Percentiles rank a stretch among this genome's conserved stretches.
Conservation (phyloP, 1,284 basidiomycete species). For the Tylopilus sp. region DNA sequence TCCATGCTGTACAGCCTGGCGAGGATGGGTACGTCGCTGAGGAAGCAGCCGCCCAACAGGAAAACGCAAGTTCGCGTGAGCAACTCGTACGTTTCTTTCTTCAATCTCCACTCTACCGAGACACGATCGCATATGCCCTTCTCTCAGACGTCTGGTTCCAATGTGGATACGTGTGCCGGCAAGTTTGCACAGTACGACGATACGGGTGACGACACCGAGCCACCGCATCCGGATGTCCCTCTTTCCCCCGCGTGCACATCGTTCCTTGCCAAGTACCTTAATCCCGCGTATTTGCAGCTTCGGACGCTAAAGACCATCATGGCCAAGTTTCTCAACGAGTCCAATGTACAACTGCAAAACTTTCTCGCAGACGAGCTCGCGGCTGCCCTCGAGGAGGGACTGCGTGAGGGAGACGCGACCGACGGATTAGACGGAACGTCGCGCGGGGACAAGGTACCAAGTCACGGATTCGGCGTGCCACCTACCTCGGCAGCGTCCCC, state of each 20-base stretch:
- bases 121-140: neutral
- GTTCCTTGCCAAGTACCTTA: conserved; percentile 80
- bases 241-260: conserved; percentile 59
- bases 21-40: conserved; percentile 80
- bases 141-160: conserved; percentile 54
- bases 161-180: conserved; percentile 25
- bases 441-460: conserved; percentile 50
- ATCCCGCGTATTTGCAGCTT: conserved; percentile 84
- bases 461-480: conserved; percentile 55
- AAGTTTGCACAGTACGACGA: conserved; percentile 57
- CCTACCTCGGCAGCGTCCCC: conserved; percentile 43
- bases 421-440: conserved; percentile 59
- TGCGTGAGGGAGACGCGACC: conserved; percentile 60
- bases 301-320: conserved; percentile 80
- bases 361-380: conserved; percentile 75
- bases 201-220: conserved; percentile 31
- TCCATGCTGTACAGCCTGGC: conserved; percentile 86
- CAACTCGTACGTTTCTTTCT: conserved; percentile 58
- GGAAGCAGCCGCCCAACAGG: conserved; percentile 35
- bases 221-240: conserved; percentile 45
- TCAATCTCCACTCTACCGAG: neutral
- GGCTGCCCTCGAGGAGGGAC: conserved; percentile 57
- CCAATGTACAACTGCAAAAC: conserved; percentile 84
- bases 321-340: conserved; percentile 81
- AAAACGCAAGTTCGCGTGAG: conserved; percentile 62